Conservation (phyloP, 192 early-diverging fungal species). For the Linnemannia elongata region DNA sequence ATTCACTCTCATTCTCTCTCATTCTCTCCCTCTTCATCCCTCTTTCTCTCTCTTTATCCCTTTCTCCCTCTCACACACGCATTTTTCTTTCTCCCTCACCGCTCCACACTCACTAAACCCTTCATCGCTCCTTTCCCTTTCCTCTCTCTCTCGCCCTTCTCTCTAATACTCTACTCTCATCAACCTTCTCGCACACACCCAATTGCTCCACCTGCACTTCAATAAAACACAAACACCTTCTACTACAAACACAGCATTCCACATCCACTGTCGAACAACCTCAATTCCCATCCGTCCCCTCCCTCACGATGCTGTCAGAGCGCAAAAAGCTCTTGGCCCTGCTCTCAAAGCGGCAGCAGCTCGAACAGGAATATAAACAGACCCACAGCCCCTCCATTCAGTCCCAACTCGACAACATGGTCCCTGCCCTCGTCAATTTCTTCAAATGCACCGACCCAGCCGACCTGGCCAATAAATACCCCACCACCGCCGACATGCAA, state of each 20-base stretch:
- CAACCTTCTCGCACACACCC: background rate
- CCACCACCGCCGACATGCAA: constrained; percentile 25
- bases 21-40: background rate
- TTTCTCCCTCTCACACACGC: background rate
- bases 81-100: background rate
- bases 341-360: constrained; percentile 12
- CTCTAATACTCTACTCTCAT: background rate
- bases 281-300: background rate
- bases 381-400: background rate
- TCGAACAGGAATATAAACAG: constrained; percentile 15
- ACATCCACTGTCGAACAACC: background rate
- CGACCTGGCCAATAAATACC: constrained; percentile 4
- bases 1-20: background rate
- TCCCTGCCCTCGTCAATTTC: constrained; percentile 9
- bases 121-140: no score
- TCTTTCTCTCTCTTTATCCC: background rate
- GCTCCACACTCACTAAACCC: background rate
- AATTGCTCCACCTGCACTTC: background rate
- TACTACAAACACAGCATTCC: background rate
- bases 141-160: background rate
- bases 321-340: constrained; percentile 38
- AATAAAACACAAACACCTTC: background rate
- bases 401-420: constrained; percentile 3
- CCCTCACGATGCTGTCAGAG: constrained; percentile 24
- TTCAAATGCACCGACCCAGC: constrained; percentile 15